Evolutionary conservation across 2,329 filamentous ascomycete genomes (phyloP), one percentile per base, ranked within the genome.

Genomic region (Calonectria fujianensis): DNA sequence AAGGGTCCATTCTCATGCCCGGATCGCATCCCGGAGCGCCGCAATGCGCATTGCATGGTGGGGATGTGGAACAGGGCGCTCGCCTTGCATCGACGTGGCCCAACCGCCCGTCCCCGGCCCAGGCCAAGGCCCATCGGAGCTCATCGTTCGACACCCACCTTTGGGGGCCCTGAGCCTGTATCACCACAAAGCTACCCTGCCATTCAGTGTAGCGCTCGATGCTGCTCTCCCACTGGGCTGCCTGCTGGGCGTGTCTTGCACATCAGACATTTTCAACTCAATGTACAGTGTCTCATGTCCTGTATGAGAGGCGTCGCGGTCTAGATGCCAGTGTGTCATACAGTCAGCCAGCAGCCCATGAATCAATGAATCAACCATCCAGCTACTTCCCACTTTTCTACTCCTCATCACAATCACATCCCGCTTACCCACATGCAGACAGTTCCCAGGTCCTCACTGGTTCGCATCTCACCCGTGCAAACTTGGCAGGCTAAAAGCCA

Each of bases 41-140:
- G 51, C 68, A 74, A 70, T 70, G 66, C 52, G 59, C 69, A 72
- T 76, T 51, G 67, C 54, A 72, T 69, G 64, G 78, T 72, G 76
- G 78, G 69, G 65, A 48, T 72, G 29, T 69, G 57, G 69, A 67
- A 67, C 50, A 68, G 75, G 70, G 73, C 74, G 72, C 72, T 75
- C 71, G 63, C 69, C 76, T 65, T 78, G 72, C 76, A 78, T 76
- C 78, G 70, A 80, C 78, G 78, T 78, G 74, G 77, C 51, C 78
- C 78, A 80, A 80, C 75, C 68, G 75, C 73, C 74, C 39, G 50
- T 70, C 68, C 63, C 51, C 63, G 39, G 57, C 57, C 16, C 13
- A 14, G 72, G 73, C 64, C 66, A 72, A 74, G 39, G 65, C 41
- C 72, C 63, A 69, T 67, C 57, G 39, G 57, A 75, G 45, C 52